These are phyloP conservation scores for Castanea mollissima DNA, from an alignment of 306 rosid genomes.

Conservation along the genomic window DNA sequence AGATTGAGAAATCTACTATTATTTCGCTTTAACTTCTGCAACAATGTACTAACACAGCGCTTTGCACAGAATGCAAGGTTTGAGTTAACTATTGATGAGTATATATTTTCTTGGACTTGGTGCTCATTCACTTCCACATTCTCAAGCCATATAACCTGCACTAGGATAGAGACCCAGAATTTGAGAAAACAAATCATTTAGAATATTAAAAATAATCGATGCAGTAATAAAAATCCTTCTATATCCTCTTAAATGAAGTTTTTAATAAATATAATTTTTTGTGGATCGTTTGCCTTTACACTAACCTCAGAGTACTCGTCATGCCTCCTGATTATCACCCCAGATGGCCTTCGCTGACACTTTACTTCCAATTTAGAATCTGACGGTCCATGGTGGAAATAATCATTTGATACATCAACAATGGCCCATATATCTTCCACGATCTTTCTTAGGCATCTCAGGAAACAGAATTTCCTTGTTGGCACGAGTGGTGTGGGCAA, in stretches of 20 bases:
- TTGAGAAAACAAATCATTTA: background rate
- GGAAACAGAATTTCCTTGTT: conserved; percentile 15
- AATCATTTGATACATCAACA: conserved; percentile 29
- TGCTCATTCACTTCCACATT: conserved; percentile 24
- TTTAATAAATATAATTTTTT: background rate
- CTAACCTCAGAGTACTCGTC: conserved; percentile 25
- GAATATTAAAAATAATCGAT: background rate
- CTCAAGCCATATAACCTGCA: conserved; percentile 35
- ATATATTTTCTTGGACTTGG: background rate
- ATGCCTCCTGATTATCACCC: conserved; percentile 18
- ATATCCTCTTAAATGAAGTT: background rate
- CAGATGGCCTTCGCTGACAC: conserved; percentile 31
- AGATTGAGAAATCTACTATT: background rate
- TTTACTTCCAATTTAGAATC: background rate
- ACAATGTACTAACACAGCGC: conserved; percentile 7
- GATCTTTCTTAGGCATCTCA: conserved; percentile 13
- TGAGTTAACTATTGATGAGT: conserved; percentile 4
- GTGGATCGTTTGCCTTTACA: background rate
- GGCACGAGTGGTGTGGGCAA: conserved; percentile 27
- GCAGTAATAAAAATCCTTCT: background rate
- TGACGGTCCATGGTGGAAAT: conserved; percentile 2
- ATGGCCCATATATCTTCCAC: conserved; percentile 7
- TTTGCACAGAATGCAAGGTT: conserved; percentile 19
- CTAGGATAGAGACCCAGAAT: background rate
- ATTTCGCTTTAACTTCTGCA: background rate